Conservation (phyloP, 768 basidiomycete species). For the Cyclocybe aegerita region DNA sequence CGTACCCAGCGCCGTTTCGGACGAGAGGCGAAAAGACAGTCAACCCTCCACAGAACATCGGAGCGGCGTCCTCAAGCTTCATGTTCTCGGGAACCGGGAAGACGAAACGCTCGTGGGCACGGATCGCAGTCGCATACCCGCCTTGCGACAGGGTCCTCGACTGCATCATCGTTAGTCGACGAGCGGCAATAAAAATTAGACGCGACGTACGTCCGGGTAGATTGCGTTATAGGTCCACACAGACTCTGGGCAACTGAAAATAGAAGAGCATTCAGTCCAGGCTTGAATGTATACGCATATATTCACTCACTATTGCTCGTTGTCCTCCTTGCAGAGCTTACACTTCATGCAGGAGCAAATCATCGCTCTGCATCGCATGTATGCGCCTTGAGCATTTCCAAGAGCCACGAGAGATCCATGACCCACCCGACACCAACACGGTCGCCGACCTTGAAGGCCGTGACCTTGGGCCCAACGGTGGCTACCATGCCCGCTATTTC, state of each 20-base stretch:
- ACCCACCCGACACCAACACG: conserved; percentile 46
- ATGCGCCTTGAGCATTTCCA: conserved; percentile 3
- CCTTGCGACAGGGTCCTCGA: conserved; percentile 38
- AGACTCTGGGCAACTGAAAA: conserved; percentile 37
- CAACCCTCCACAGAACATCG: conserved; percentile 66
- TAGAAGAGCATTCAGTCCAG: background rate
- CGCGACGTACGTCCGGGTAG: conserved; percentile 32
- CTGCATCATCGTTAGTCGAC: background rate
- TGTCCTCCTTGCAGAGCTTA: conserved; percentile 44
- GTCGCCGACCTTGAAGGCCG: conserved; percentile 55
- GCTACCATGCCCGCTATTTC: conserved; percentile 57
- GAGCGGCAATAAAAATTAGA: background rate
- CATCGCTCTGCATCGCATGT: conserved; percentile 45
- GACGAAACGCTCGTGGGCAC: conserved; percentile 52
- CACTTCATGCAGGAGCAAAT: conserved; percentile 47
- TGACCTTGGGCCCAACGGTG: conserved; percentile 54
- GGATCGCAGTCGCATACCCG: conserved; percentile 49
- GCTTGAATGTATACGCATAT: background rate
- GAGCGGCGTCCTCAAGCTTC: conserved; percentile 52
- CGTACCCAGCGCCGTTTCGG: conserved; percentile 42
- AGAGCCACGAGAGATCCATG: background rate
- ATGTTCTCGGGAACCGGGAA: conserved; percentile 58
- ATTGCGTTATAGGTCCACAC: conserved; percentile 41
- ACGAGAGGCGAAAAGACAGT: conserved; percentile 63
- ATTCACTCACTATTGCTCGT: conserved; percentile 48